These are phyloP conservation scores for Leishmania turanica DNA, from an alignment of 208 protist genomes.

Conservation along the genomic window DNA sequence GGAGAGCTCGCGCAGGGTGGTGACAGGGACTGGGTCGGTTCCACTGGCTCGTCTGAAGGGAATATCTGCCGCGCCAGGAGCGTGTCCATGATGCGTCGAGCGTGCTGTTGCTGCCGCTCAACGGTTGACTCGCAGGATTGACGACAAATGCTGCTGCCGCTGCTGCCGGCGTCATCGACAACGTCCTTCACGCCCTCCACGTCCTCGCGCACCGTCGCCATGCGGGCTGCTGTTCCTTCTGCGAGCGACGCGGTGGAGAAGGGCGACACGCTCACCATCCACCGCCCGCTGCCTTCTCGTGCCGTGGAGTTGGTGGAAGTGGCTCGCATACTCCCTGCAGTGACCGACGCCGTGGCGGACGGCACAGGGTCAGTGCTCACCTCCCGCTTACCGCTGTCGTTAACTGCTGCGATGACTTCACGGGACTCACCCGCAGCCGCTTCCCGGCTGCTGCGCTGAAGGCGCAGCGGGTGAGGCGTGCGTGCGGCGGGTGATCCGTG, in stretches of 20 bases:
- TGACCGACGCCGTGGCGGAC: neutral
- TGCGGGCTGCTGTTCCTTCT: neutral
- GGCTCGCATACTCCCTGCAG: neutral
- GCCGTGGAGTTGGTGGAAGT: conserved; percentile 1
- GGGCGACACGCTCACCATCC: conserved; percentile 33
- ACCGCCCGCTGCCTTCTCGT: conserved; percentile 23
- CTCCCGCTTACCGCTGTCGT: neutral
- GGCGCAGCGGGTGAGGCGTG: neutral
- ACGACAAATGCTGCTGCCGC: neutral
- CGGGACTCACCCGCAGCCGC: neutral
- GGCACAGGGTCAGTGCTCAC: neutral
- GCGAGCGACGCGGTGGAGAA: conserved; percentile 28
- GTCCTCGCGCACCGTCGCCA: neutral
- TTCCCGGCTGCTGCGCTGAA: neutral
- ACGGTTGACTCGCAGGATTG: neutral
- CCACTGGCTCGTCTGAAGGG: neutral
- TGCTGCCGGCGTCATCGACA: neutral
- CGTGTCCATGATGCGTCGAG: conserved; percentile 23
- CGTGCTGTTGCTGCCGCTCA: conserved; percentile 8
- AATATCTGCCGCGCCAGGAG: conserved; percentile 31
- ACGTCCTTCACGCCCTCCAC: neutral
- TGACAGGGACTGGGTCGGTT: neutral
- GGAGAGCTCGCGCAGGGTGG: conserved; percentile 6
- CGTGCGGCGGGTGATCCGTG: neutral
- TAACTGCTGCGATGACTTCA: neutral